phyloP scores from a whole-genome alignment of 179 eudicot species.

The Beta lomatogona region DNA sequence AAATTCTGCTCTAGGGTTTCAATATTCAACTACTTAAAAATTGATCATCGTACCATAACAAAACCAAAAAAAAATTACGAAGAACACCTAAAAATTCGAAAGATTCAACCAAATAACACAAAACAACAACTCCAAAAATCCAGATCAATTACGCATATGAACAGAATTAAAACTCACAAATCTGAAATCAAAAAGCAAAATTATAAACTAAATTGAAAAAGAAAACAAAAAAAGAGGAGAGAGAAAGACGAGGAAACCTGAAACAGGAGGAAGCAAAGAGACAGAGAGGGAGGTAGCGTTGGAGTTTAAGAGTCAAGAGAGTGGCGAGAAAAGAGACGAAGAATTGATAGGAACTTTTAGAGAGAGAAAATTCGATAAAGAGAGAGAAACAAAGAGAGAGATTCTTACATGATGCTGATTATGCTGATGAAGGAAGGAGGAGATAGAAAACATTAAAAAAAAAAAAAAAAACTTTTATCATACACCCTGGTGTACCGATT shows the following conservation, averaged over 20 bases:
- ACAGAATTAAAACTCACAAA: background rate
- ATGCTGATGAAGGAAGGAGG: background rate
- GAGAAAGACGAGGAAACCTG: constrained; percentile 4
- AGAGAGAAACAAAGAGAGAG: background rate
- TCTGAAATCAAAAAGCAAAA: background rate
- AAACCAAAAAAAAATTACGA: background rate
- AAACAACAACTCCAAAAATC: background rate
- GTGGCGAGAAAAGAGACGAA: background rate
- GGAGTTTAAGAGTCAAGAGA: background rate
- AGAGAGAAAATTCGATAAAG: background rate
- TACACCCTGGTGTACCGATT: too few relatives aligned
- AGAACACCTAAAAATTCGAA: background rate
- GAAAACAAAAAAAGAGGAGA: background rate
- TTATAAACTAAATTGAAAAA: background rate
- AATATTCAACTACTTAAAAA: background rate
- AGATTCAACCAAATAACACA: background rate
- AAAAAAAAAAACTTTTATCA: too few relatives aligned
- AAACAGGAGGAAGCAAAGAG: background rate
- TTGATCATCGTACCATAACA: background rate
- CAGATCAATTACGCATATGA: background rate
- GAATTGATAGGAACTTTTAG: background rate
- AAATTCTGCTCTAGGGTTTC: background rate
- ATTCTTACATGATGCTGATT: background rate
- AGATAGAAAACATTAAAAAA: too few relatives aligned
- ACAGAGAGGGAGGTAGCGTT: background rate